Percentiles rank a stretch among this genome's conserved stretches.
phyloP scores from a whole-genome alignment of 352 stramenopile genomes.

The Hyaloperonospora arabidopsidis region DNA sequence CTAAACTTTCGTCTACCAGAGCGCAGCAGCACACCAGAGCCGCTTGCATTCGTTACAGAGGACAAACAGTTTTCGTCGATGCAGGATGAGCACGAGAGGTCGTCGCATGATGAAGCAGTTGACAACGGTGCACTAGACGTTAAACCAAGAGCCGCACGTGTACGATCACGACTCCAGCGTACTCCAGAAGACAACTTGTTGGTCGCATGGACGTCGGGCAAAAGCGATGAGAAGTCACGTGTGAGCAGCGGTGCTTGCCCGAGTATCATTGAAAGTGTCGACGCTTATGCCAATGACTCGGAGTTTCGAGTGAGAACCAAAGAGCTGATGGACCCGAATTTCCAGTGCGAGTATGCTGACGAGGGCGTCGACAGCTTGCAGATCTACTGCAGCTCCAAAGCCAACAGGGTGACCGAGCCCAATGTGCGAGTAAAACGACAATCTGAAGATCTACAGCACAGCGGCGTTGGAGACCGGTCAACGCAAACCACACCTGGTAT shows the following conservation, averaged over 20 bases:
- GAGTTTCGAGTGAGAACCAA: conserved; percentile 51
- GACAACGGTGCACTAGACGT: conserved; percentile 8
- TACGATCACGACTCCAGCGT: conserved; percentile 8
- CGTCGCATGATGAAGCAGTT: conserved; percentile 5
- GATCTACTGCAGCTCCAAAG: conserved; percentile 50
- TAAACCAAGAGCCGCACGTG: conserved; percentile 1
- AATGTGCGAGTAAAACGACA: conserved; percentile 10
- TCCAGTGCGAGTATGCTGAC: conserved; percentile 71
- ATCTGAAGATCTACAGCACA: conserved; percentile 2
- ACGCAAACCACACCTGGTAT: background rate
- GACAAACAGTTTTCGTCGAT: conserved; percentile 19
- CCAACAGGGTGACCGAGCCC: conserved; percentile 13
- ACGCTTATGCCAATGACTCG: conserved; percentile 28
- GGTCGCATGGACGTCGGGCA: conserved; percentile 14
- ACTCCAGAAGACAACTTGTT: conserved; percentile 7
- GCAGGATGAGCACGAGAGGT: background rate
- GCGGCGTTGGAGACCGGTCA: conserved; percentile 4
- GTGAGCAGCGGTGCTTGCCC: conserved; percentile 6
- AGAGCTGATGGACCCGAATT: conserved; percentile 74
- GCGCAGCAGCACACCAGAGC: conserved; percentile 50
- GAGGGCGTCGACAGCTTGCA: conserved; percentile 72
- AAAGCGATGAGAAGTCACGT: conserved; percentile 4
- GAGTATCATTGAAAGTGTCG: conserved; percentile 18
- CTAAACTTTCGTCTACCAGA: conserved; percentile 46
- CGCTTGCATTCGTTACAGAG: conserved; percentile 24